Percentiles rank a stretch among this genome's conserved stretches.
Conservation (phyloP, 1,284 basidiomycete genomes). For the Coniophora puteana region DNA sequence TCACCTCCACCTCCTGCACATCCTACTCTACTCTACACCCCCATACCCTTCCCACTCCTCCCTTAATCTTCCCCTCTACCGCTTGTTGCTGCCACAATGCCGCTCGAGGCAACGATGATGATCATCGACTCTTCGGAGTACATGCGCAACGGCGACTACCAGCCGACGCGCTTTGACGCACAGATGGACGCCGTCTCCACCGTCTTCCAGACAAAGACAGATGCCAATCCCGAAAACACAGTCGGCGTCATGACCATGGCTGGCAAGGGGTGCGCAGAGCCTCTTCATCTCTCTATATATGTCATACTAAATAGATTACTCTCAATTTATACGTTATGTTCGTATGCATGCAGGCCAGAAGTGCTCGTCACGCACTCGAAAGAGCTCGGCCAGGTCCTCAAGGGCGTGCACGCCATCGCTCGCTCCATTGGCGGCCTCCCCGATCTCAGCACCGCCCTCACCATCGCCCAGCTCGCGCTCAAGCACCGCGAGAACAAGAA, state of each 20-base stretch:
- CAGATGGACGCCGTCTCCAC: constrained; percentile 91
- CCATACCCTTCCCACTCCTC: not conserved
- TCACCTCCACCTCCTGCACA: not conserved
- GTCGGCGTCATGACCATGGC: constrained; percentile 99
- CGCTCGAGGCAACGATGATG: constrained; percentile 92
- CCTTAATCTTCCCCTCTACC: not conserved
- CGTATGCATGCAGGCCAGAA: constrained; percentile 71
- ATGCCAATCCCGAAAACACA: constrained; percentile 95
- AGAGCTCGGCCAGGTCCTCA: constrained; percentile 89
- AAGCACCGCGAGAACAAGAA: constrained; percentile 99
- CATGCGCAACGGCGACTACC: constrained; percentile 96
- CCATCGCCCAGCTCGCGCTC: constrained; percentile 92
- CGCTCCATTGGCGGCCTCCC: constrained; percentile 74
- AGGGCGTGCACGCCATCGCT: constrained; percentile 70
- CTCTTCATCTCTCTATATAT: not conserved
- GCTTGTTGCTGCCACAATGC: constrained; percentile 71
- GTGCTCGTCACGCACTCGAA: constrained; percentile 95
- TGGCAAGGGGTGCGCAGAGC: constrained; percentile 72
- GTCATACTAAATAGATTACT: not conserved
- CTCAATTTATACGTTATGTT: not conserved
- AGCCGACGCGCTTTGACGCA: constrained; percentile 83
- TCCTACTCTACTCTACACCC: not conserved
- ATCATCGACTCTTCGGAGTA: constrained; percentile 93
- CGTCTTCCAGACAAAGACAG: constrained; percentile 91
- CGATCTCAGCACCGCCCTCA: constrained; percentile 87